Conservation (phyloP, 2,329 filamentous ascomycete genomes). For the Colletotrichum tropicale region DNA sequence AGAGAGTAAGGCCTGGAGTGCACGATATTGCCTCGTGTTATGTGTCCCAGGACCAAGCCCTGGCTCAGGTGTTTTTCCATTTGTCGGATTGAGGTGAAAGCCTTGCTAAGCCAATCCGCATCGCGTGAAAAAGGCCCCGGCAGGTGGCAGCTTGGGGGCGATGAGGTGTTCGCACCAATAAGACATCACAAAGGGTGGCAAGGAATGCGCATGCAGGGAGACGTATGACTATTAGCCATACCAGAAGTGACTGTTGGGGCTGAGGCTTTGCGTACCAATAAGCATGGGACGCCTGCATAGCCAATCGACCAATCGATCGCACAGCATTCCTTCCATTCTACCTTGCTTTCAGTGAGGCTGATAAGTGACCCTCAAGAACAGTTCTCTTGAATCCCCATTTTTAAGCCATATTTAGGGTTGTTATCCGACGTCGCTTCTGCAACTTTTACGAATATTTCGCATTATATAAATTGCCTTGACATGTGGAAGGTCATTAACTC, state of each 20-base stretch:
- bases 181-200: neutral
- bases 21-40: rapidly evolving
- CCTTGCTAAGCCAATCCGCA: neutral
- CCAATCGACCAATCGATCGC: neutral
- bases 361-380: neutral
- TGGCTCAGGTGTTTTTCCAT: neutral
- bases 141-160: neutral
- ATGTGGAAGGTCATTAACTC: neutral
- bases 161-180: neutral
- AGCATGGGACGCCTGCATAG: neutral
- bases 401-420: neutral
- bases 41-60: neutral
- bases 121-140: neutral
- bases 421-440: neutral
- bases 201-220: neutral
- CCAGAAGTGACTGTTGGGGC: neutral
- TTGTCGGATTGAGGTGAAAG: neutral
- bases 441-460: rapidly evolving
- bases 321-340: neutral
- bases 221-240: neutral
- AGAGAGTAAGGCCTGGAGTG: neutral
- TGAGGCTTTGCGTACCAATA: neutral
- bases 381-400: rapidly evolving
- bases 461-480: rapidly evolving
- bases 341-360: neutral